A percentile compares a stretch with the other conserved stretches of the same genome.
Conservation (phyloP, 495 filamentous ascomycete species). For the Letharia lupina region DNA sequence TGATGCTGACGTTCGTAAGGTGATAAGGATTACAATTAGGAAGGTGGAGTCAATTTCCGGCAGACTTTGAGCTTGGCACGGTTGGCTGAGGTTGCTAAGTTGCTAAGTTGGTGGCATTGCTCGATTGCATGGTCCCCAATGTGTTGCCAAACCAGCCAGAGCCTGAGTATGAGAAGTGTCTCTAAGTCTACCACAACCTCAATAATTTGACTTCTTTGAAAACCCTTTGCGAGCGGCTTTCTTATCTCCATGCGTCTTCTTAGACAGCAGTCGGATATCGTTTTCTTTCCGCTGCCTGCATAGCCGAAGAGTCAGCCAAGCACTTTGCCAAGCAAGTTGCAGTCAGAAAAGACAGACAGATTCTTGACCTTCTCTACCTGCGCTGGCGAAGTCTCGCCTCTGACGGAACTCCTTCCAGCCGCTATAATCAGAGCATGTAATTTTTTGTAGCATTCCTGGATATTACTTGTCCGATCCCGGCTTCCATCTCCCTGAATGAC, state of each 20-base stretch:
- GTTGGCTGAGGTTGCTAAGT: neutral
- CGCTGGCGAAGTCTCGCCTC: slow-evolving; percentile 55
- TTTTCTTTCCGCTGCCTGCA: slow-evolving; percentile 63
- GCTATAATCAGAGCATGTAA: slow-evolving; percentile 50
- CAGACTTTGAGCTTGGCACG: slow-evolving; percentile 8
- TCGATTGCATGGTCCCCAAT: neutral
- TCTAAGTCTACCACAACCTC: slow-evolving; percentile 6
- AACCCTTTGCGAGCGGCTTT: slow-evolving; percentile 58
- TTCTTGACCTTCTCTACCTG: slow-evolving; percentile 51
- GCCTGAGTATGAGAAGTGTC: slow-evolving; percentile 2
- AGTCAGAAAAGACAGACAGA: slow-evolving; percentile 46
- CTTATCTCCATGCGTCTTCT: slow-evolving; percentile 74
- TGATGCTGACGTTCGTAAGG: slow-evolving; percentile 58
- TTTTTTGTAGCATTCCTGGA: slow-evolving; percentile 53
- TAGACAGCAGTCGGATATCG: slow-evolving; percentile 57
- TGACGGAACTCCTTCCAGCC: slow-evolving; percentile 46
- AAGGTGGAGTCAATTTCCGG: slow-evolving; percentile 24
- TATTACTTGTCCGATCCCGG: slow-evolving; percentile 58
- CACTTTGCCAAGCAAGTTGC: slow-evolving; percentile 24
- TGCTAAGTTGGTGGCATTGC: neutral
- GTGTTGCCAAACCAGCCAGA: slow-evolving; percentile 14
- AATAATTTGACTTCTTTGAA: slow-evolving; percentile 25
- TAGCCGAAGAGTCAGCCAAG: neutral
- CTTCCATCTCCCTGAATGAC: slow-evolving; percentile 61
- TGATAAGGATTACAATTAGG: slow-evolving; percentile 48